These are phyloP conservation scores for Cyanidiococcus yangmingshanensis DNA, from an alignment of 23 red algal genomes.

Conservation along the genomic window DNA sequence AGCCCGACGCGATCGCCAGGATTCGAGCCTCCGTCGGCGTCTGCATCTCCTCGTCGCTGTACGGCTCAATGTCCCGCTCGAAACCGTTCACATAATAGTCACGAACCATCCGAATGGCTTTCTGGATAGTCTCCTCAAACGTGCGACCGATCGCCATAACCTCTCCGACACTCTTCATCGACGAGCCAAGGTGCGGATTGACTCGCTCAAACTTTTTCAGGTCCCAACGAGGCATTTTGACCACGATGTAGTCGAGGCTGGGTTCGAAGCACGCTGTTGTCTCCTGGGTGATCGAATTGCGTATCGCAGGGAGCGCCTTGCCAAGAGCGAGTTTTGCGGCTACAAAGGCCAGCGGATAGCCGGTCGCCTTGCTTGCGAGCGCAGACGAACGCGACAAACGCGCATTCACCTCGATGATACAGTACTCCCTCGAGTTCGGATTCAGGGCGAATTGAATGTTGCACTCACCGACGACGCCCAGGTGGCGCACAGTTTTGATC, in stretches of 20 bases:
- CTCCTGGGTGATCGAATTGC: constrained; percentile 78
- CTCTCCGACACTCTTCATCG: constrained; percentile 99
- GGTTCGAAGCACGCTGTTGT: constrained; percentile 96
- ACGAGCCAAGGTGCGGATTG: constrained; percentile 54
- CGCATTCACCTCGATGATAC: constrained; percentile 98
- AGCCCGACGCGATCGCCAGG: constrained; percentile 71
- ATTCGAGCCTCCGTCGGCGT: constrained; percentile 83
- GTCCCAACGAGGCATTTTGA: constrained; percentile 97
- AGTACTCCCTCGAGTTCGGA: constrained; percentile 70
- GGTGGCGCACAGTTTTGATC: constrained; percentile 81
- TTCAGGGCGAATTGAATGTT: constrained; percentile 98
- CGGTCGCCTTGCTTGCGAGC: constrained; percentile 91
- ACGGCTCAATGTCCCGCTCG: constrained; percentile 55
- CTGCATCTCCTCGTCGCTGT: constrained; percentile 47
- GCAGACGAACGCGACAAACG: constrained; percentile 89
- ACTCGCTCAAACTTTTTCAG: constrained; percentile 89
- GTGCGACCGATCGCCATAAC: constrained; percentile 94
- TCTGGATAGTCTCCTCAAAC: constrained; percentile 89
- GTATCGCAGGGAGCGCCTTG: constrained; percentile 51
- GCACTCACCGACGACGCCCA: constrained; percentile 96
- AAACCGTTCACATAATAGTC: constrained; percentile 95
- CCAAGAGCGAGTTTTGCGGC: constrained; percentile 87
- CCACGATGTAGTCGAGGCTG: constrained; percentile 89
- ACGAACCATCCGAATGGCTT: constrained; percentile 79
- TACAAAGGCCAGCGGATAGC: constrained; percentile 96